Evolutionary conservation across 306 rosid genomes (phyloP).

Genomic region (Sicyos edulis): DNA sequence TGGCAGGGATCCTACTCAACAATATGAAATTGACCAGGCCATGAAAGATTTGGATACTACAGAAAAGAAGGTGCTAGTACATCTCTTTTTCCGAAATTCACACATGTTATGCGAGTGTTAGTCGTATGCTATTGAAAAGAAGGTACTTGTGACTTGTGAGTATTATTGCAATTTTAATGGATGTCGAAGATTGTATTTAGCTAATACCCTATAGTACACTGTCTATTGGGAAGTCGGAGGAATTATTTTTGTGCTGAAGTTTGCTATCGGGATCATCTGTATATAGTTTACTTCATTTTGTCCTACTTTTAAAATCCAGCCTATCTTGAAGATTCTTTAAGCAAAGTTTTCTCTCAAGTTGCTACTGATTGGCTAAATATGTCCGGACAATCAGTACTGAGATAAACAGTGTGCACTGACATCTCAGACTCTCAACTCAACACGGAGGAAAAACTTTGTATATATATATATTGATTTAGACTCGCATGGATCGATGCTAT

Average conservation of each 20-base stretch:
- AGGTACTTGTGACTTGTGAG: not conserved
- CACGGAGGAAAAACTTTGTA: not conserved
- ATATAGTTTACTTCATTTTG: not conserved
- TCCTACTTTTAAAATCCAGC: not conserved
- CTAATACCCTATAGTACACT: not conserved
- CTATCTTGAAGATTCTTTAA: not conserved
- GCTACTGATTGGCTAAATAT: not conserved
- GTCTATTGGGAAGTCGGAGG: not conserved
- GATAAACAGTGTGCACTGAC: not conserved
- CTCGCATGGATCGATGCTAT: not conserved
- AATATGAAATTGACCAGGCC: constrained; percentile 87
- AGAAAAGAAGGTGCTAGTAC: constrained; percentile 86
- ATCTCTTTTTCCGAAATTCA: constrained; percentile 1
- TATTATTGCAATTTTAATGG: constrained; percentile 3
- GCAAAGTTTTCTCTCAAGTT: not conserved
- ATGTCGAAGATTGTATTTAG: not conserved
- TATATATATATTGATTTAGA: not conserved
- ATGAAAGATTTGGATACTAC: constrained; percentile 90
- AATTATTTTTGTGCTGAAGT: not conserved
- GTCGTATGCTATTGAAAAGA: not conserved
- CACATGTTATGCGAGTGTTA: not conserved
- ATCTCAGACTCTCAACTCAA: constrained; percentile 7
- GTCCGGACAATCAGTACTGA: not conserved
- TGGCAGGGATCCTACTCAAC: constrained; percentile 93
- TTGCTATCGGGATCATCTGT: not conserved